Conservation (phyloP, 192 early-diverging fungal genomes). For the Cetraspora pellucida region DNA sequence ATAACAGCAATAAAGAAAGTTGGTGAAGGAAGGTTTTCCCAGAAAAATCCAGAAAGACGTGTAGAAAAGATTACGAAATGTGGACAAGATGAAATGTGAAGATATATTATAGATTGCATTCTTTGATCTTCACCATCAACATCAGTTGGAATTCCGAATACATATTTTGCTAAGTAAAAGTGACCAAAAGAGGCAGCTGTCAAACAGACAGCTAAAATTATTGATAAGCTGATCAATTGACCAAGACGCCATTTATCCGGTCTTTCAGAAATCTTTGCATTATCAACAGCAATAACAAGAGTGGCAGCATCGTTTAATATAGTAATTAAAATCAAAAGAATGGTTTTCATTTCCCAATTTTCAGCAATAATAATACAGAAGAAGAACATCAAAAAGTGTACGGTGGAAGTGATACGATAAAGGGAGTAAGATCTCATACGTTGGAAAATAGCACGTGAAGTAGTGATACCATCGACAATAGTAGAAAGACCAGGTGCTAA, state of each 20-base stretch:
- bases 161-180: constrained; percentile 78
- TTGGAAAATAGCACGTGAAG: constrained; percentile 92
- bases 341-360: constrained; percentile 79
- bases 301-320: constrained; percentile 91
- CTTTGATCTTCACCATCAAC: neutral
- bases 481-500: constrained; percentile 87
- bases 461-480: constrained; percentile 89
- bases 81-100: constrained; percentile 87
- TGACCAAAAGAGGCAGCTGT: constrained; percentile 79
- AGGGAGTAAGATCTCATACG: constrained; percentile 92
- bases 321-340: constrained; percentile 86
- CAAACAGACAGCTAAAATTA: constrained; percentile 75
- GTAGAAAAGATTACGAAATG: constrained; percentile 97
- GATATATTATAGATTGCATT: constrained; percentile 90
- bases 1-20: constrained; percentile 81
- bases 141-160: constrained; percentile 59
- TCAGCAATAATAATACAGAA: constrained; percentile 84
- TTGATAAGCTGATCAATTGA: constrained; percentile 82
- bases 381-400: constrained; percentile 96
- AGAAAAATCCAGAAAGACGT: constrained; percentile 82
- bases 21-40: constrained; percentile 80
- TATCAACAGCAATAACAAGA: constrained; percentile 91
- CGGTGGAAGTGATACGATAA: constrained; percentile 94
- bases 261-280: constrained; percentile 82
- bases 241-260: constrained; percentile 97